Conservation (phyloP, 441 rosid species). For the Erodium trifolium region DNA sequence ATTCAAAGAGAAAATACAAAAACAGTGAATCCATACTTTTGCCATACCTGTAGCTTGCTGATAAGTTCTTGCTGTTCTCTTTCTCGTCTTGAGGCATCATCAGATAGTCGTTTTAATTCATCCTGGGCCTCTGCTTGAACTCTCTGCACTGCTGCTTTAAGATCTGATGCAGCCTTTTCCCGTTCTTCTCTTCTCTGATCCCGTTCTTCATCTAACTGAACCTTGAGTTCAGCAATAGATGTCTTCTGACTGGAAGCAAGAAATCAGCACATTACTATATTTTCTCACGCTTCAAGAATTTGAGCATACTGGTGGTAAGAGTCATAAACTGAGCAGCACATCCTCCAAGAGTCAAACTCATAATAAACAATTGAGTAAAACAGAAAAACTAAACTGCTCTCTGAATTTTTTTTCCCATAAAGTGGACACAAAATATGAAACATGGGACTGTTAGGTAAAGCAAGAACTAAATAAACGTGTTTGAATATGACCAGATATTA, state of each 20-base stretch:
- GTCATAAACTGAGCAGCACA: neutral
- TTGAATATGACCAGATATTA: neutral
- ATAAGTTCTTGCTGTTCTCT: constrained; percentile 70
- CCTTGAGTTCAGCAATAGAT: constrained; percentile 61
- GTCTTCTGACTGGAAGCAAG: constrained; percentile 61
- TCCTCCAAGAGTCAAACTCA: neutral
- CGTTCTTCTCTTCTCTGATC: constrained; percentile 80
- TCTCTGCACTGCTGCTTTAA: constrained; percentile 71
- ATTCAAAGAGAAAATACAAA: constrained; percentile 17
- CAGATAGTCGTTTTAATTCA: constrained; percentile 53
- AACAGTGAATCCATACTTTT: constrained; percentile 13
- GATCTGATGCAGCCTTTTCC: constrained; percentile 57
- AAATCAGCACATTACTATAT: constrained; percentile 15
- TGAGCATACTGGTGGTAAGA: neutral
- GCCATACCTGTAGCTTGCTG: constrained; percentile 68
- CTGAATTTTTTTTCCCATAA: neutral
- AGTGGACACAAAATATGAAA: neutral
- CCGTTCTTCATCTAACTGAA: constrained; percentile 68
- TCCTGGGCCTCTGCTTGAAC: constrained; percentile 71
- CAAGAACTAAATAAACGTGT: neutral
- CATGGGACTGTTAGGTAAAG: neutral
- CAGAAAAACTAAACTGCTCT: neutral
- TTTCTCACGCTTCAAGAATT: constrained; percentile 8
- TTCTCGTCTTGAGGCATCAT: constrained; percentile 53
- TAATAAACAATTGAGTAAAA: neutral